Evolutionary conservation across 2,329 filamentous ascomycete genomes (phyloP), one percentile per base, ranked within the genome.

Genomic region (Fusarium equiseti): DNA sequence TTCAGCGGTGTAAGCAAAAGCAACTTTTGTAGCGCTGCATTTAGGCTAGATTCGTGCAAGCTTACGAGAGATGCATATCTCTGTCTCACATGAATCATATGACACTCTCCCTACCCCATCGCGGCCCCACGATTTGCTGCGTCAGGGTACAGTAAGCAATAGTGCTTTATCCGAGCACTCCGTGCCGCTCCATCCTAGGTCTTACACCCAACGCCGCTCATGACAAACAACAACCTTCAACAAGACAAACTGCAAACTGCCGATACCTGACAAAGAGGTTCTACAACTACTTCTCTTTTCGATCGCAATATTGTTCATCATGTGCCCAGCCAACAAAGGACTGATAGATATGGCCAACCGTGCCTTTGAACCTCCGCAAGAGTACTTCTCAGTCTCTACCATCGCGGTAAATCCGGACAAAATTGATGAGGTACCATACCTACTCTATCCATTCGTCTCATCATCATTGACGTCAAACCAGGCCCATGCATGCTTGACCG

Each of bases 371-470:
- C 18, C 15, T 13, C 46, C 45, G 13, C 45, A 44, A 29, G 52
- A 42, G 13, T 65, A 42, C 18, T 65, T 65, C 11, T 65, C 62
- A 1, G 60, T 65, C 22, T 65, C 60, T 8, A 59, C 45, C 5
- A 65, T 65, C 11, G 22, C 45, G 2, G 62, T 65, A 5, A 20
- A 65, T 15, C 60, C 62, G 0, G 52, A 51, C 4, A 59, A 16
- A 4, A 51, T 65, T 3, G 27, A 3, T 15, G 52, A 65, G 22
- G 60, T 65, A 59, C 16, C 3, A 16, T 2, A 1, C 6, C 22
- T 0, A 16, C 2, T 6, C 8, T 6, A 10, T 6, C 2, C 2
- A 15, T 7, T 6, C 4, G 4, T 4, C 13, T 3, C 18, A 6
- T 22, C 2, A 6, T 62, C 24, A 12, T 22, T 22, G 26, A 13